Percentiles rank a stretch among this genome's conserved stretches.
phyloP scores from a whole-genome alignment of 192 early-diverging fungal genomes.

The Entophlyctis luteolus region DNA sequence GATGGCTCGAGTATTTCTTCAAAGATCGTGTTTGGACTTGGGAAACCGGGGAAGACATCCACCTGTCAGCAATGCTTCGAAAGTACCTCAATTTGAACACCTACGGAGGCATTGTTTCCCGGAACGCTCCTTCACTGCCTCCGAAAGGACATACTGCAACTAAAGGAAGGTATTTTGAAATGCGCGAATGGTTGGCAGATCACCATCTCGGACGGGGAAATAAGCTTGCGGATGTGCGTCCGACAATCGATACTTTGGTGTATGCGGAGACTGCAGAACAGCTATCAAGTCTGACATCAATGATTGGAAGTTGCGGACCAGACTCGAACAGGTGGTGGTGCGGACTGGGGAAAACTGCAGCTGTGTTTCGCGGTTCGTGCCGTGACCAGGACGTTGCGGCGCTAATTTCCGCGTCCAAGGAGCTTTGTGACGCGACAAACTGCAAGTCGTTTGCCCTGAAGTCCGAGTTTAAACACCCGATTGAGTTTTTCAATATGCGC shows the following conservation, averaged over 20 bases:
- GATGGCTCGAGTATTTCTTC: conserved; percentile 4
- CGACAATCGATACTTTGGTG: conserved; percentile 2
- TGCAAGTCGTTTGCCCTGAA: conserved; percentile 11
- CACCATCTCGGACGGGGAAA: conserved; percentile 6
- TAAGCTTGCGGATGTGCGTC: conserved; percentile 7
- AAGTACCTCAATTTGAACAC: conserved; percentile 15
- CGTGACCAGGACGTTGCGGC: neutral
- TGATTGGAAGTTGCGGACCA: neutral
- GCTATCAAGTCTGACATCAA: neutral
- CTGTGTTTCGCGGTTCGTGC: conserved; percentile 8
- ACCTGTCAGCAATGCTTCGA: neutral
- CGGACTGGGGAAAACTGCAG: conserved; percentile 2
- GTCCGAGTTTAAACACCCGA: conserved; percentile 1
- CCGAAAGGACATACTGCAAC: conserved; percentile 1
- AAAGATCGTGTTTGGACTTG: conserved; percentile 7
- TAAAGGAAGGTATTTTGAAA: neutral
- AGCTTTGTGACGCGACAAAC: neutral
- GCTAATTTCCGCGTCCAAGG: neutral
- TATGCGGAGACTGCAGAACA: neutral
- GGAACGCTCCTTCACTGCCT: neutral
- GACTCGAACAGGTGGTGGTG: neutral
- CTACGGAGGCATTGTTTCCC: neutral
- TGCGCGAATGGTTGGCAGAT: neutral
- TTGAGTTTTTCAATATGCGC: neutral
- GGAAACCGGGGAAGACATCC: conserved; percentile 24